Percentiles rank a stretch among this genome's conserved stretches.
Conservation (phyloP, 1,139 yeast genomes). For the Saccharomyces pastorianus region DNA sequence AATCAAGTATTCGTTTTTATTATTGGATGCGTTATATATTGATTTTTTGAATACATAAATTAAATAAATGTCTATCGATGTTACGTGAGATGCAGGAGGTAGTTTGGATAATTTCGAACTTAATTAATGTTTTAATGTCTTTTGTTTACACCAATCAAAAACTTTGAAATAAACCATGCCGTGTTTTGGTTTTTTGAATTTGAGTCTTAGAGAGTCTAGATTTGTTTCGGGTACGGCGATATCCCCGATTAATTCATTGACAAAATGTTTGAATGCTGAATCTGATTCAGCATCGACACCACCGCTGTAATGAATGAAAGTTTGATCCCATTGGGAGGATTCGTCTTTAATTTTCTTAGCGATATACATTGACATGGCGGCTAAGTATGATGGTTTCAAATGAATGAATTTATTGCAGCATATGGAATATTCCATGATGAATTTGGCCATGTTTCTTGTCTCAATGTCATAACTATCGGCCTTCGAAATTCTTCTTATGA, state of each 20-base stretch:
- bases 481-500: constrained; percentile 80
- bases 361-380: constrained; percentile 57
- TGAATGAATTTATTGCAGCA: constrained; percentile 76
- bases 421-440: constrained; percentile 69
- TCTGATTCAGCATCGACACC: constrained; percentile 35
- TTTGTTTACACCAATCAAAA: constrained; percentile 12
- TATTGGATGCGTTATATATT: not conserved
- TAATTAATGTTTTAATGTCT: constrained; percentile 15
- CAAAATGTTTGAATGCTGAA: not conserved
- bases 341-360: constrained; percentile 31
- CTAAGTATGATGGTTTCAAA: constrained; percentile 68
- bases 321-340: constrained; percentile 72
- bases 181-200: constrained; percentile 20
- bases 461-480: constrained; percentile 91
- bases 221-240: constrained; percentile 26
- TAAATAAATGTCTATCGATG: not conserved
- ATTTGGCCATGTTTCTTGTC: constrained; percentile 83
- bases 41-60: not conserved
- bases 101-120: constrained; percentile 19
- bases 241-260: constrained; percentile 6
- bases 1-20: not conserved
- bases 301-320: constrained; percentile 78
- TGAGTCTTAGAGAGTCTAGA: constrained; percentile 23
- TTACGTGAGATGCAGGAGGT: not conserved
- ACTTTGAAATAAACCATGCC: constrained; percentile 18